Conservation (phyloP, 345 rosid genomes). For the Pistacia atlantica region DNA sequence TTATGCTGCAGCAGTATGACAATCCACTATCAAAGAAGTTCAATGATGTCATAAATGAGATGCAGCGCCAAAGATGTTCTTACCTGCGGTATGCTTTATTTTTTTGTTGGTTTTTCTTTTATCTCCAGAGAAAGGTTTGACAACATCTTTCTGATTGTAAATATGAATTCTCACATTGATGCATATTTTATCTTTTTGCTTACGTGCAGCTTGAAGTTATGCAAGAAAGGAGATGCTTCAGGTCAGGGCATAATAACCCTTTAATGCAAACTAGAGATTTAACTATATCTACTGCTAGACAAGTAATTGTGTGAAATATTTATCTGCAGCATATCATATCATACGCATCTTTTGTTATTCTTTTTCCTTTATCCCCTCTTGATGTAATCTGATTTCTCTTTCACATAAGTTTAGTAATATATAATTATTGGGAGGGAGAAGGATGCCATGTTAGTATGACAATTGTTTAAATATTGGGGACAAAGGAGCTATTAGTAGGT, state of each 20-base stretch:
- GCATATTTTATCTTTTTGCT: conserved; percentile 10
- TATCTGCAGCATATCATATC: background rate
- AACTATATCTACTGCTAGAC: background rate
- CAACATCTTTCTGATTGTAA: background rate
- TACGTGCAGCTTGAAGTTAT: conserved; percentile 62
- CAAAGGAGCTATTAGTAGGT: background rate
- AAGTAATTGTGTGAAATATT: background rate
- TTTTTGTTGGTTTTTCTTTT: background rate
- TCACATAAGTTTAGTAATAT: background rate
- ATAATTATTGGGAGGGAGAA: background rate
- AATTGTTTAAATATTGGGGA: background rate
- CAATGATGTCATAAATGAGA: conserved; percentile 78
- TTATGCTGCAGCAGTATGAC: conserved; percentile 66
- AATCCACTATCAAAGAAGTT: conserved; percentile 79
- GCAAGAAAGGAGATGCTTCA: conserved; percentile 86
- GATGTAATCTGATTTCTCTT: background rate
- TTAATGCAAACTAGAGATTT: background rate
- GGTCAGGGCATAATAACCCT: conserved; percentile 51
- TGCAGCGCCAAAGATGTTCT: conserved; percentile 77
- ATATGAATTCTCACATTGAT: conserved; percentile 1
- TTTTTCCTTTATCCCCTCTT: background rate
- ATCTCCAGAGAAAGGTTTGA: background rate
- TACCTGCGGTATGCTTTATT: conserved; percentile 63
- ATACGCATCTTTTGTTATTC: background rate
- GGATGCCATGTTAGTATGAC: background rate